Evolutionary conservation across 352 stramenopile genomes (phyloP), one percentile per base, ranked within the genome.

Genomic region (Globisporangium uncinulatum): DNA sequence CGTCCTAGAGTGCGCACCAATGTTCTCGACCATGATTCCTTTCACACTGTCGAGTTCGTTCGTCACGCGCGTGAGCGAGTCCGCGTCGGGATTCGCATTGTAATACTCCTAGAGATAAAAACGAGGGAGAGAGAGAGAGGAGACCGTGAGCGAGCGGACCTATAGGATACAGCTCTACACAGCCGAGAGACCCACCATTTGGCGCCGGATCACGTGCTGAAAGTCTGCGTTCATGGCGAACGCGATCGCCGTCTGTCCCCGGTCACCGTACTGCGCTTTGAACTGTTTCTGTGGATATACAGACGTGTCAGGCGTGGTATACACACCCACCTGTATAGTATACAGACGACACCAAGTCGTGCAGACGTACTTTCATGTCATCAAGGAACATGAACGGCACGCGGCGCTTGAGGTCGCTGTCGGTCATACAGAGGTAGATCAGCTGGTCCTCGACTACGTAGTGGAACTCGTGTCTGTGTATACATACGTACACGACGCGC

Each of bases 201-300:
- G 86, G 37, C 94, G 82, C 34, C 93, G 80, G 56, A 99, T 96
- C 21, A 97, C 73, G 55, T 90, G 83, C 56, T 94, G 92, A 66
- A 99, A 99, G 63, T 98, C 88, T 57, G 97, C 92, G 74, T 99
- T 99, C 76, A 99, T 96, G 51, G 89, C 86, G 67, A 99, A 99
- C 14, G 97, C 96, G 62, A 99, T 98, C 19, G 97, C 96, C 7
- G 86, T 95, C 37, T 88, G 74, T 1, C 76, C 79, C 17, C 75
- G 78, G 36, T 84, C 66, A 20, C 88, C 87, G 59, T 97, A 98
- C 54, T 69, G 78, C 5, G 74, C 67, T 34, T 86, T 76, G 67
- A 98, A 98, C 31, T 86, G 74, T 13, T 52, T 86, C 70, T 78
- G 51, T 20, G 1, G 31, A 6, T 37, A 39, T 39, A 39, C 34